phyloP scores from a whole-genome alignment of 169 alveolate genomes.

The Eimeria acervulina region DNA sequence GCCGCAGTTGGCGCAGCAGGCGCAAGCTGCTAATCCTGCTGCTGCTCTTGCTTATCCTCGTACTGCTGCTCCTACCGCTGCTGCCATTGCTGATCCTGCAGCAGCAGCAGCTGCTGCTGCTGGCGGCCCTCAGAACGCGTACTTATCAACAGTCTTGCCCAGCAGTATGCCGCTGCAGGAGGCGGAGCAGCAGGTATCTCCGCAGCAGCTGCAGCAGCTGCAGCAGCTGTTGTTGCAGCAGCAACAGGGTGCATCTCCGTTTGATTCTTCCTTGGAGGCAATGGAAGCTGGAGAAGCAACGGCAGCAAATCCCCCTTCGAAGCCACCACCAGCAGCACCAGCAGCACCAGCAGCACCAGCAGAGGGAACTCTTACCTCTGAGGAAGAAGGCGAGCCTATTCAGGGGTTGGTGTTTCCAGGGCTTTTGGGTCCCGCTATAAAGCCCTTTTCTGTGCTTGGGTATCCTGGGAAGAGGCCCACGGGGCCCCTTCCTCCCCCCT shows the following conservation, averaged over 20 bases:
- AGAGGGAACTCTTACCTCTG: not conserved
- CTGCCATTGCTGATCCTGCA: not conserved
- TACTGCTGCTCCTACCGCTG: not conserved
- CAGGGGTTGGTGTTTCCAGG: conserved; percentile 31
- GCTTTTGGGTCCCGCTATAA: not conserved
- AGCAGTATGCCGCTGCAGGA: not conserved
- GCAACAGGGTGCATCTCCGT: not conserved
- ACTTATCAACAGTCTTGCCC: not conserved
- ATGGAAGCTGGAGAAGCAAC: conserved; percentile 10
- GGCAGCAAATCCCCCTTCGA: not conserved
- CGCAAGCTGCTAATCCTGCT: not conserved
- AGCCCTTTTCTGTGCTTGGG: not conserved
- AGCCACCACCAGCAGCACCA: not conserved
- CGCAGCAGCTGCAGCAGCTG: not conserved
- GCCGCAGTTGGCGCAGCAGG: not conserved
- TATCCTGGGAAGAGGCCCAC: not conserved
- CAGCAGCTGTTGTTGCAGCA: conserved; percentile 43
- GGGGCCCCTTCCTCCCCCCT: conserved; percentile 44
- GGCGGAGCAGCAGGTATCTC: not conserved
- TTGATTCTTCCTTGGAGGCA: conserved; percentile 31
- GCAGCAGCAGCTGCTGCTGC: not conserved
- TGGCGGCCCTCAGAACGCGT: not conserved
- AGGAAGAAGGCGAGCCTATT: not conserved
- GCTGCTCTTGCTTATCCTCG: not conserved
- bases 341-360: not conserved